A percentile compares a stretch with the other conserved stretches of the same genome.
These are phyloP conservation scores for Clathrus columnatus DNA, from an alignment of 768 basidiomycete species.

Conservation along the genomic window DNA sequence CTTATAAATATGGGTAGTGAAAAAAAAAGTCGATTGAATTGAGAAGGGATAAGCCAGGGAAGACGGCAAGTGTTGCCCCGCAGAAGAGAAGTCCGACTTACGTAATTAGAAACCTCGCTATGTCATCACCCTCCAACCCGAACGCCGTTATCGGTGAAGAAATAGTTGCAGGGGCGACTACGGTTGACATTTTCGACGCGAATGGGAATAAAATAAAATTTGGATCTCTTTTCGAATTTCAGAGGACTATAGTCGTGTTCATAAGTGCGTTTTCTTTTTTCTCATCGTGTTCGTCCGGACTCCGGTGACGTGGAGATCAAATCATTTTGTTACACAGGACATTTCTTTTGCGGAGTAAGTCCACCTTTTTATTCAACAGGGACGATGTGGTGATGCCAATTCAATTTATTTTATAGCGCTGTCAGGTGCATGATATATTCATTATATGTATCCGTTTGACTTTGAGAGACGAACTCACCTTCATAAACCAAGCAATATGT, in stretches of 20 bases:
- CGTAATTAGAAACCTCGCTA: not conserved
- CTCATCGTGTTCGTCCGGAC: not conserved
- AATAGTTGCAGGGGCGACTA: constrained; percentile 28
- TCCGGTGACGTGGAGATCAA: not conserved
- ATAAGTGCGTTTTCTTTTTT: constrained; percentile 34
- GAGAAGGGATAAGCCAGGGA: no score
- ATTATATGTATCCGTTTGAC: not conserved
- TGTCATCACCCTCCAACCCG: not conserved
- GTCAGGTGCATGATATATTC: constrained; percentile 28
- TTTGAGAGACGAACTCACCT: no score
- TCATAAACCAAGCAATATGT: constrained; percentile 35
- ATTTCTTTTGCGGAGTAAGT: constrained; percentile 59
- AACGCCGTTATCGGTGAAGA: not conserved
- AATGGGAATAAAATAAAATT: constrained; percentile 42
- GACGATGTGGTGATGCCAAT: not conserved
- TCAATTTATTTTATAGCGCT: constrained; percentile 23
- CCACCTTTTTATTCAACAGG: not conserved
- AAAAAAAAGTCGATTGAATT: no score
- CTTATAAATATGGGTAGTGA: no score
- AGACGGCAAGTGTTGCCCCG: no score
- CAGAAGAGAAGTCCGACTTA: not conserved
- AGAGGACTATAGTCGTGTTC: constrained; percentile 54
- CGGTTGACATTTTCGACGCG: constrained; percentile 35
- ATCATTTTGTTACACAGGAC: constrained; percentile 30
- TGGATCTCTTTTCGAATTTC: constrained; percentile 38